Conservation (phyloP, 2,329 filamentous ascomycete species). For the Leptographium wingfieldii region DNA sequence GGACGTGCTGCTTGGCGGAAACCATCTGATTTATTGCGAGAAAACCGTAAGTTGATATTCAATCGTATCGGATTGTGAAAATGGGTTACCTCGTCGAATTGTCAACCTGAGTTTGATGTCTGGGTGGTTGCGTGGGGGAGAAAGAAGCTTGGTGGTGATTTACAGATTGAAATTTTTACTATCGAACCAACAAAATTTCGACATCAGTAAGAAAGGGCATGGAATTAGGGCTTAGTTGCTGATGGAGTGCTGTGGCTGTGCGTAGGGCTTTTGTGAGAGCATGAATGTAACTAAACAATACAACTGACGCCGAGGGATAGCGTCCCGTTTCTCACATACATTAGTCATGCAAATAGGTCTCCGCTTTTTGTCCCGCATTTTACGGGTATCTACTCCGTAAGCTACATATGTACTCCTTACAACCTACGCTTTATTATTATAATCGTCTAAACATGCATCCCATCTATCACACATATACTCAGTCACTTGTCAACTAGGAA, state of each 20-base stretch:
- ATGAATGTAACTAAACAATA: not conserved
- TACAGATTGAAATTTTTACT: constrained; percentile 1
- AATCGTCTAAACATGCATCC: not conserved
- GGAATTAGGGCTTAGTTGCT: constrained; percentile 1
- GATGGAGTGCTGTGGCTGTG: not conserved
- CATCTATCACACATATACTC: not conserved
- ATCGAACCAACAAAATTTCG: not conserved
- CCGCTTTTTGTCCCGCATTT: not conserved
- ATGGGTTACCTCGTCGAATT: not conserved
- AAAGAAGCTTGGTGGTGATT: not conserved
- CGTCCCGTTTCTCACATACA: not conserved
- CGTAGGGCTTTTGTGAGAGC: not conserved
- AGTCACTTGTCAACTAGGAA: constrained; percentile 13
- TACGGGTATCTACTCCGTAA: not conserved
- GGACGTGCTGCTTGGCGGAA: constrained; percentile 97
- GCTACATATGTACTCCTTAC: too few species aligned
- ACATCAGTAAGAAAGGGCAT: not conserved
- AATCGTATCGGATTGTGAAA: not conserved
- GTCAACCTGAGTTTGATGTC: not conserved
- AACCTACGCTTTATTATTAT: too few species aligned
- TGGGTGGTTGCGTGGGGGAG: not conserved
- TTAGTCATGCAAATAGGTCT: not conserved
- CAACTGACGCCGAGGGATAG: not conserved
- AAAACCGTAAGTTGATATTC: not conserved
- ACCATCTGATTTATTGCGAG: constrained; percentile 57